Conservation (phyloP, 2,329 filamentous ascomycete species). For the Shiraia sp. region DNA sequence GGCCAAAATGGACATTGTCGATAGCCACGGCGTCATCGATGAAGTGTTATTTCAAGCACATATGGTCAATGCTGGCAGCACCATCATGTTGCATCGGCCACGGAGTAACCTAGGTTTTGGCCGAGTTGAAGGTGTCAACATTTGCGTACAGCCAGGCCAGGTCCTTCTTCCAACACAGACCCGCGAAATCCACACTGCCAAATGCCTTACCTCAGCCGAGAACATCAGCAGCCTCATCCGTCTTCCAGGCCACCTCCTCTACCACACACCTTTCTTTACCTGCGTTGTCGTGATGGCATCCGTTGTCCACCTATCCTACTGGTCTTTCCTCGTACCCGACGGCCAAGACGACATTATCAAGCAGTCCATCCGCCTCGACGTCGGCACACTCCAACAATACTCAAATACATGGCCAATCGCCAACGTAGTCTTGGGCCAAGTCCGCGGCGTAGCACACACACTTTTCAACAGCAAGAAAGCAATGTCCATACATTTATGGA, state of each 20-base stretch:
- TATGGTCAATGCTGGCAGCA: conserved; percentile 64
- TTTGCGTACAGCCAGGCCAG: conserved; percentile 64
- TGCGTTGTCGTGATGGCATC: conserved; percentile 47
- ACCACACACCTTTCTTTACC: conserved; percentile 61
- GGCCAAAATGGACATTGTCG: conserved; percentile 70
- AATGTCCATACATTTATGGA: conserved; percentile 46
- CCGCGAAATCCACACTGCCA: conserved; percentile 71
- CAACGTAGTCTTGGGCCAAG: conserved; percentile 69
- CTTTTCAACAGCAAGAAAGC: conserved; percentile 56
- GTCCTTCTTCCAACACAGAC: conserved; percentile 55
- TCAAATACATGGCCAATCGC: conserved; percentile 75
- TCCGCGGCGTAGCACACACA: conserved; percentile 78
- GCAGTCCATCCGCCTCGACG: conserved; percentile 78
- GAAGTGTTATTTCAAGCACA: conserved; percentile 92
- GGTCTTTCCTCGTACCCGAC: conserved; percentile 58
- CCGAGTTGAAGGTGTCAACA: conserved; percentile 52
- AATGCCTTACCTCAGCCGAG: conserved; percentile 78
- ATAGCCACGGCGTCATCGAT: conserved; percentile 70
- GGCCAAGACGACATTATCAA: conserved; percentile 68
- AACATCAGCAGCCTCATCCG: conserved; percentile 76
- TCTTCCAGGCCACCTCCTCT: conserved; percentile 70
- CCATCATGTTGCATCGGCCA: conserved; percentile 51
- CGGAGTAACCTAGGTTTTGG: conserved; percentile 45
- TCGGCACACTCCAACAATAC: conserved; percentile 71
- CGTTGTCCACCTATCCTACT: conserved; percentile 64